Evolutionary conservation across 2,329 filamentous ascomycete genomes (phyloP).

Genomic region (Aspergillus transmontanensis): DNA sequence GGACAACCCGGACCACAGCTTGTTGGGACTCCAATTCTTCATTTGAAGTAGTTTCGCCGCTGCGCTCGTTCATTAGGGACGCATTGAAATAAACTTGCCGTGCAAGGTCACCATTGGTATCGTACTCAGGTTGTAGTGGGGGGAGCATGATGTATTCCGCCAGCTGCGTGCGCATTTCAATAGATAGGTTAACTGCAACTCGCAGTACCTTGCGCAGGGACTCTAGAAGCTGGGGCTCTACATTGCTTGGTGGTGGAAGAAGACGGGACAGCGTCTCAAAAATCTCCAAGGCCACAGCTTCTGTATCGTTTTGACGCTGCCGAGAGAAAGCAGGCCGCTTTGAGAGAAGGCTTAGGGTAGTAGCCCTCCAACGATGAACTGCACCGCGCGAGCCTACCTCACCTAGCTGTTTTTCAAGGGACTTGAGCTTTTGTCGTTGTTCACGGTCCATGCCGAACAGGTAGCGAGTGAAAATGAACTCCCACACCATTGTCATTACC

Average conservation of each 20-base stretch:
- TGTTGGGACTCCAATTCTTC: conserved; percentile 76
- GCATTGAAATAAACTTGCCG: conserved; percentile 91
- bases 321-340: conserved; percentile 76
- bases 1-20: conserved; percentile 83
- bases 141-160: conserved; percentile 99
- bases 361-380: conserved; percentile 96
- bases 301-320: conserved; percentile 85
- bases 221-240: conserved; percentile 77
- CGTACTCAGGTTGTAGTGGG: conserved; percentile 90
- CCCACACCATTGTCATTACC: conserved; percentile 99
- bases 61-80: conserved; percentile 90
- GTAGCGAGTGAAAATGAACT: conserved; percentile 96
- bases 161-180: conserved; percentile 96
- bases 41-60: conserved; percentile 69
- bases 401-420: conserved; percentile 84
- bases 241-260: conserved; percentile 79
- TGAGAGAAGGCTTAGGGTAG: conserved; percentile 85
- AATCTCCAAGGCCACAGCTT: conserved; percentile 92
- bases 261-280: conserved; percentile 81
- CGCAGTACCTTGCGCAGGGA: conserved; percentile 86
- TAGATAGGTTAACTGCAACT: conserved; percentile 83
- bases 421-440: conserved; percentile 95
- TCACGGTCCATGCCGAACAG: conserved; percentile 98
- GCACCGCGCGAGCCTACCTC: conserved; percentile 86
- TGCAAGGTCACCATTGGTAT: conserved; percentile 84